Evolutionary conservation across 495 filamentous ascomycete species (phyloP), one percentile per base, ranked within the genome.

Genomic region (Tuber aestivum): DNA sequence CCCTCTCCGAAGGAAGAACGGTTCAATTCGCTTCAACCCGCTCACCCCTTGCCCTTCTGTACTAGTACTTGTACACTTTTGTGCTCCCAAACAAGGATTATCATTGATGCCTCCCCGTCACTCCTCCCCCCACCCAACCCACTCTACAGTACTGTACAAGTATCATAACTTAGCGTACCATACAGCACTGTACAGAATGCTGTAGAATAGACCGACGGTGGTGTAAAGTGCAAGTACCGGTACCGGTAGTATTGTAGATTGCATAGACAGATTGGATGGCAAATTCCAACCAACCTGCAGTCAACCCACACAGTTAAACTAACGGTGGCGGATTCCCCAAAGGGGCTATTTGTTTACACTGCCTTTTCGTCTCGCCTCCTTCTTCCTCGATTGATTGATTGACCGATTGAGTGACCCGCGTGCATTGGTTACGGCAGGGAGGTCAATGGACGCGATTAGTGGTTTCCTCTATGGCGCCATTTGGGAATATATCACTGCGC

Each of bases 21-120:
- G n/a, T 61, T 61, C 50, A 61, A 61, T 61, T 61, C 50, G 50
- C 50, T 61, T 61, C 50, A 61, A 61, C 50, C 50, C n/a, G 50
- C 50, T 56, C 48, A 56, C 48, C 21, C 48, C 23, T 56, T n/a
- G 8, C n/a, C n/a, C n/a, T n/a, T n/a, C n/a, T n/a, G 41, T 42
- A 42, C 41, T 9, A 1, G 41, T 42, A 42, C 44, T 56, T 9
- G 50, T 61, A n/a, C 50, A 61, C 50, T 61, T 61, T 61, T 32
- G 50, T 61, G 50, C 50, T 61, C 16, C n/a, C 32, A 32, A 32
- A 27, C 50, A 61, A 61, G 50, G 50, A 61, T 61, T 9, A 16
- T 27, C 10, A 14, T 16, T 61, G 14, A 27, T 56, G 8, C 48
- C 48, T 48, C 9, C 8, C 23, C 48, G n/a, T n/a, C n/a, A n/a